Base-by-base conservation (phyloP, 345 rosid species). In the Hypericum androsaemum region DNA sequence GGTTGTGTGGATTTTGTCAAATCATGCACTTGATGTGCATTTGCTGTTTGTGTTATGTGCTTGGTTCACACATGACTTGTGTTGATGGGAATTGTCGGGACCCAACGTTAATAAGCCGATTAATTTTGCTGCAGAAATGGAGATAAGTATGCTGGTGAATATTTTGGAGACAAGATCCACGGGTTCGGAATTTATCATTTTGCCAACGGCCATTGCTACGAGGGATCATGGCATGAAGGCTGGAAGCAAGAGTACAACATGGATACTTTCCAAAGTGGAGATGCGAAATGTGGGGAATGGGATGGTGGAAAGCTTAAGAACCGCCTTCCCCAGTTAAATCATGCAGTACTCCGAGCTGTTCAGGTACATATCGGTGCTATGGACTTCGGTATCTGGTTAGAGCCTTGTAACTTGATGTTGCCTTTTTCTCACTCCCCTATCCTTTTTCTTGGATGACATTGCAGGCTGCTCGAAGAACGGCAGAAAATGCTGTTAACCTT, bases 201-300 rank as follows among this genome's bases (percentile, higher is more conserved):
- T 12, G 85, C 85, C 12, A 85, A 85, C 58, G 94, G 95, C 58
- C 98, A 92, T 40, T 78, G 81, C 62, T 88, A 92, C 0, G 94
- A 92, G 69, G 98, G 98, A 3, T 87, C 95, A 9, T 92, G 98
- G 98, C 96, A 92, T 15, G 98, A 92, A 72, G 95, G 95, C 45
- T 77, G 77, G 59, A 88, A 78, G 53, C 98, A 92, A 73, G 98
- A 96, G 0, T 80, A 70, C 58, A 96, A 95, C 52, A 62, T 74
- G 80, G 88, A 88, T 59, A 78, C 76, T 1, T 83, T 92, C 61
- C 77, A 94, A 8, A 83, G 54, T 6, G 77, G 94, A n/a, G 94
- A 81, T 13, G 47, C 63, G 0, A 83, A 68, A 56, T 83, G 74
- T 5, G 96, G 96, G 35, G 84, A 83, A 74, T 92, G 98, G 96